Evolutionary conservation across 2,329 filamentous ascomycete species (phyloP).

Genomic region (Trichoderma koningiopsis): DNA sequence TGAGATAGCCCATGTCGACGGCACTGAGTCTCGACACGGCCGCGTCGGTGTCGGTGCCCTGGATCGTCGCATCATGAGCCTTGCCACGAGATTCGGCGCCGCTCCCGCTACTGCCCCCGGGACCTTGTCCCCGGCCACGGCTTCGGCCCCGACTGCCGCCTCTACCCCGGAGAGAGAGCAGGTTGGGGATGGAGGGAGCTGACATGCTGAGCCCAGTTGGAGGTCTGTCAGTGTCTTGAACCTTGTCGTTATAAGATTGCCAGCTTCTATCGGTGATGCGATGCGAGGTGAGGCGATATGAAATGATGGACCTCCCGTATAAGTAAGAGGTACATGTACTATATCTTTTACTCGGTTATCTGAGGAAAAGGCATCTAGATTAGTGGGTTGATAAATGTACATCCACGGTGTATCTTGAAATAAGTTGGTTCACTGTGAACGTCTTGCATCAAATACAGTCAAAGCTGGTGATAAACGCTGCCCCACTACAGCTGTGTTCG

Average conservation of each 20-base stretch:
- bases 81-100: constrained; percentile 37
- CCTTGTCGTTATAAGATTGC: background rate
- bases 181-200: constrained; percentile 75
- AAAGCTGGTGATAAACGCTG: background rate
- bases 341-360: background rate
- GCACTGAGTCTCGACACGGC: constrained; percentile 87
- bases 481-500: constrained; percentile 5
- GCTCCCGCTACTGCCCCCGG: constrained; percentile 33
- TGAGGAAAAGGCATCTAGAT: background rate
- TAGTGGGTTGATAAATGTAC: background rate
- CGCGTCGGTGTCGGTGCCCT: constrained; percentile 89
- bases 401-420: background rate
- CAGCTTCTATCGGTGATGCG: background rate
- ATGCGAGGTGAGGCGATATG: background rate
- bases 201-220: constrained; percentile 56
- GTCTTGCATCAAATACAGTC: background rate
- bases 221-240: background rate
- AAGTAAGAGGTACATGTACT: background rate
- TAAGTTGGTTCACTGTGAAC: background rate
- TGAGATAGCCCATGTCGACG: constrained; percentile 79
- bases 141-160: constrained; percentile 44
- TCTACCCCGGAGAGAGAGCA: constrained; percentile 58
- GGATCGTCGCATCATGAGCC: constrained; percentile 73
- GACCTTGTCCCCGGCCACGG: constrained; percentile 42
- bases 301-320: background rate